These are phyloP conservation scores for Dactylella cylindrospora DNA, from an alignment of 2,329 filamentous ascomycete species.

Conservation along the genomic window DNA sequence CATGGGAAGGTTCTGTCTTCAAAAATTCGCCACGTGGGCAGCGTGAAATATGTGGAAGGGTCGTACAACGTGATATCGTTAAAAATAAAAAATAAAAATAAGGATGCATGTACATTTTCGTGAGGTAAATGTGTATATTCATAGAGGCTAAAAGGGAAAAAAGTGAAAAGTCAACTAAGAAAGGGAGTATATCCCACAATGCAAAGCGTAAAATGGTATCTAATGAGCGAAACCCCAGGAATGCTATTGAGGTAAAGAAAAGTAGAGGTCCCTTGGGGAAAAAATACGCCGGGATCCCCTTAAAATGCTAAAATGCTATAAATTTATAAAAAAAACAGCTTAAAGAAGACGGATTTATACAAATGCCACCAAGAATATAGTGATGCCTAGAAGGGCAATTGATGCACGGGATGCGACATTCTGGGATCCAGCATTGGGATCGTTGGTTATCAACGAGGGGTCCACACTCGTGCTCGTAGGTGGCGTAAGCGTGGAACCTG, in stretches of 20 bases:
- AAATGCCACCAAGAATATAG: constrained; percentile 15
- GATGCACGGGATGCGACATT: not conserved
- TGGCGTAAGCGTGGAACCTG: constrained; percentile 12
- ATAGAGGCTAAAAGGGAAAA: too few species aligned
- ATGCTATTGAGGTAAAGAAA: too few species aligned
- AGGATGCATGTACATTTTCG: not conserved
- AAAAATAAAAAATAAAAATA: not conserved
- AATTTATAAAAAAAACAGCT: too few species aligned
- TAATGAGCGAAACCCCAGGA: too few species aligned
- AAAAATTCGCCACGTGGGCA: constrained; percentile 15
- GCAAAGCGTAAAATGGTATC: too few species aligned
- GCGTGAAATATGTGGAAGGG: constrained; percentile 18
- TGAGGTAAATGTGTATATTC: not conserved
- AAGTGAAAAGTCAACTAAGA: too few species aligned
- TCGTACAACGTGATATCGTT: constrained; percentile 5
- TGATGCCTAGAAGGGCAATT: constrained; percentile 7
- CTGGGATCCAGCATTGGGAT: constrained; percentile 13
- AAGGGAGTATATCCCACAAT: too few species aligned
- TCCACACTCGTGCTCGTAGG: constrained; percentile 4
- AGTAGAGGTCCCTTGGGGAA: too few species aligned
- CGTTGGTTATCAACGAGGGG: constrained; percentile 29
- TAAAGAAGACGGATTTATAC: not conserved
- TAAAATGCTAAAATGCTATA: too few species aligned
- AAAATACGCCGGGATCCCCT: too few species aligned
- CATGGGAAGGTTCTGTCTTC: constrained; percentile 20